Evolutionary conservation across 371 early-diverging fungal species (phyloP), one percentile per base, ranked within the genome.

Genomic region (Mucor plumbeus): DNA sequence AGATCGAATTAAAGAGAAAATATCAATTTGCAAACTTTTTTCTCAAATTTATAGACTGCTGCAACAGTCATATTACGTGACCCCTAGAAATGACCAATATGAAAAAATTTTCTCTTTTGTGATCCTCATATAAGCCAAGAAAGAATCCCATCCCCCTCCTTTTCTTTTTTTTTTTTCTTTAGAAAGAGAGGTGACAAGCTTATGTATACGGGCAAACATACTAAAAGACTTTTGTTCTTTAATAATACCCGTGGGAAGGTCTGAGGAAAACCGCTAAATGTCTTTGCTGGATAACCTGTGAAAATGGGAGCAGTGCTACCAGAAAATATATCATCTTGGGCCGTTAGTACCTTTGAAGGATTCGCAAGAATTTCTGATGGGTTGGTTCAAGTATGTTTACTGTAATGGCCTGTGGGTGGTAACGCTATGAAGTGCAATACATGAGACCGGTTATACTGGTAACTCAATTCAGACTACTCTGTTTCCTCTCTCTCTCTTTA

Each of bases 401-500:
- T 72, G 73, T 74, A 80, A 74, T 54, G 72, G 77, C 71, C 75
- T 80, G 75, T 71, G 71, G 80, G 80, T 71, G 80, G 73, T 63
- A 74, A 67, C 39, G 73, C 75, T 81, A 76, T 81, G 77, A 73
- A 81, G 81, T 81, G 81, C 81, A 81, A 81, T 81, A 76, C 81
- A 72, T 75, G 71, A 75, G 81, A 61, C 81, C 67, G 61, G 65
- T 65, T 67, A 38, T 54, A 43, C 61, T 64, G 63, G 78, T 72
- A 80, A 80, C 81, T 80, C 81, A 71, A 80, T 80, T 80, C 81
- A 77, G 81, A 80, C 77, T 80, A 80, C 81, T 77, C 81, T 80
- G 71, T 68, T 55, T 68, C 76, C 81, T 78, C 69, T 61, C 61
- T 56, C 21, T 61, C 57, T 54, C 41, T 59, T 48, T 44, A 58